Conservation (phyloP, 1,139 yeast species). For the Meyerozyma guilliermondii region DNA sequence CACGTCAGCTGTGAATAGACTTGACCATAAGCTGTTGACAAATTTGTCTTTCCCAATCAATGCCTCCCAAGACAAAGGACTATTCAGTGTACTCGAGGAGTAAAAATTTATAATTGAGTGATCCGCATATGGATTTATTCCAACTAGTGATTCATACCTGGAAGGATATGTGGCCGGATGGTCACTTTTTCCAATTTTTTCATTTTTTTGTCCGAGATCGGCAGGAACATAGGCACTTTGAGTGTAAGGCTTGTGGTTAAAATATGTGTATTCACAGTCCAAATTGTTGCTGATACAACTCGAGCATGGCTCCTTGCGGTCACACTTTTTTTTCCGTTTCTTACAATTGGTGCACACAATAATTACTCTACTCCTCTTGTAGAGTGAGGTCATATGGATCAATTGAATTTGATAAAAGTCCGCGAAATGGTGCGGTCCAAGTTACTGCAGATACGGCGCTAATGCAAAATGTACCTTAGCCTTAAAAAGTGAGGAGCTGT, state of each 20-base stretch:
- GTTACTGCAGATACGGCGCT: no score
- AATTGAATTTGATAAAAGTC: no score
- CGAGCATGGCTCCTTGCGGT: slow-evolving; percentile 1
- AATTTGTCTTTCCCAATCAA: neutral
- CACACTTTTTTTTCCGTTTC: slow-evolving; percentile 1
- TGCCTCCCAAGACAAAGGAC: neutral
- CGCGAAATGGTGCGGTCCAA: no score
- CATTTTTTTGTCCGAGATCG: neutral
- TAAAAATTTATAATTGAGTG: neutral
- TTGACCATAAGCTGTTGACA: neutral
- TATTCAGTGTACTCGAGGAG: no score
- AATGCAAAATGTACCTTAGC: no score
- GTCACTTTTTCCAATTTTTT: neutral
- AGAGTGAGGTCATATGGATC: no score
- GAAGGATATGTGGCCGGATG: neutral
- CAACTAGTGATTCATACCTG: neutral
- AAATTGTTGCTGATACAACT: neutral
- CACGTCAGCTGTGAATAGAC: no score
- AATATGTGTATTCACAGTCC: neutral
- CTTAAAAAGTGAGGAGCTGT: no score
- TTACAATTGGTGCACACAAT: slow-evolving; percentile 1
- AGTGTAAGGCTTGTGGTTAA: neutral
- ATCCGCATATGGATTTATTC: neutral
- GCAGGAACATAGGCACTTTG: neutral
- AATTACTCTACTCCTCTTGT: neutral